Evolutionary conservation across 2,329 filamentous ascomycete species (phyloP).

Genomic region (Claviceps spartinae): DNA sequence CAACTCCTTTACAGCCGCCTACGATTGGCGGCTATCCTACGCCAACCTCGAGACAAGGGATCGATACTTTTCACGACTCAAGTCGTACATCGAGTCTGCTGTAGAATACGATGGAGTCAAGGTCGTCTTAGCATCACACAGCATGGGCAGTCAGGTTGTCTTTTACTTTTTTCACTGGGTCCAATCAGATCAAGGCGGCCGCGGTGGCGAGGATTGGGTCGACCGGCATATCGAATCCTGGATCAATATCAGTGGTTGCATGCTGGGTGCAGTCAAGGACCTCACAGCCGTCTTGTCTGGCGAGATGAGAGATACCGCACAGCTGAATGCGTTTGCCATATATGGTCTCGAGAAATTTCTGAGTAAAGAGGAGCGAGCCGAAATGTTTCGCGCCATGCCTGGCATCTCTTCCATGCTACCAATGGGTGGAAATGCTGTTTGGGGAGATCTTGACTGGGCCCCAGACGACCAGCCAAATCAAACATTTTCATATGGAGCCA

Average conservation of each 20-base stretch:
- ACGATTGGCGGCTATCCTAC: slow-evolving; percentile 92
- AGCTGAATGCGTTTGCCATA: slow-evolving; percentile 90
- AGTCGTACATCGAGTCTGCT: slow-evolving; percentile 78
- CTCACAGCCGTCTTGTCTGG: slow-evolving; percentile 82
- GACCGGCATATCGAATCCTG: slow-evolving; percentile 81
- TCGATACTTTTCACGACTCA: slow-evolving; percentile 85
- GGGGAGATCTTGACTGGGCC: slow-evolving; percentile 78
- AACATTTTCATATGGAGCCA: slow-evolving; percentile 59
- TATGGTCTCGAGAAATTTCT: slow-evolving; percentile 95
- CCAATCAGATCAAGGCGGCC: slow-evolving; percentile 62
- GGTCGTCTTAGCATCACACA: slow-evolving; percentile 78
- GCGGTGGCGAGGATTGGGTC: slow-evolving; percentile 78
- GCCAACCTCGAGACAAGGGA: slow-evolving; percentile 79
- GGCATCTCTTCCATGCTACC: slow-evolving; percentile 94
- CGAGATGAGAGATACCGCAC: slow-evolving; percentile 96
- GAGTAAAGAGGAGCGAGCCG: slow-evolving; percentile 75
- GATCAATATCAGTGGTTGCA: slow-evolving; percentile 97
- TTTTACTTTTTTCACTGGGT: slow-evolving; percentile 78
- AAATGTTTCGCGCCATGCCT: slow-evolving; percentile 94
- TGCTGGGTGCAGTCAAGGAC: slow-evolving; percentile 89
- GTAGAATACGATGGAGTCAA: slow-evolving; percentile 63
- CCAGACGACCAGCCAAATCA: slow-evolving; percentile 74
- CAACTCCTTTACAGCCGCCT: slow-evolving; percentile 53
- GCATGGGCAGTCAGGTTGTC: slow-evolving; percentile 92
- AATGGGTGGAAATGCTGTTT: slow-evolving; percentile 85